Base-by-base conservation (phyloP, 306 rosid species). In the Luffa aegyptiaca region DNA sequence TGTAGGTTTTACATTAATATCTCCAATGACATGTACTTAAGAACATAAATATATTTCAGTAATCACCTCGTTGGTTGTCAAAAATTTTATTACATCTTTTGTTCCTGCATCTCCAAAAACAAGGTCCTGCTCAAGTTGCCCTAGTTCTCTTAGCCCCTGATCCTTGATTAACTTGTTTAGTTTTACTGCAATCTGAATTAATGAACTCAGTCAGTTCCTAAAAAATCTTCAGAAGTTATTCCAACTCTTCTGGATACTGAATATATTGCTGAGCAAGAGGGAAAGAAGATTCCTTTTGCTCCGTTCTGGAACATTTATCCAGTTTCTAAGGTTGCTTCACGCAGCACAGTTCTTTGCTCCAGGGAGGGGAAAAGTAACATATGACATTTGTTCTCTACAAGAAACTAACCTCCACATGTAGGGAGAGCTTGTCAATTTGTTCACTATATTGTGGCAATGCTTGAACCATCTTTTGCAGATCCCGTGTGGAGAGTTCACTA, bases 381-480 rank as follows among this genome's bases (percentile, higher is more conserved):
- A 36, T 48, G 18, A 35, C 45, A 74, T 74, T 74, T 51, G 5
- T 48, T 18, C 10, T 74, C 44, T 1, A 53, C 20, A 53, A 78
- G 82, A 69, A 79, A 84, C 98, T 72, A 84, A 95, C 99, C 96
- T 95, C 97, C 69, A 95, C 91, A 75, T 95, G 99, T 80, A 95
- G 93, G 73, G 99, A 93, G 84, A 95, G 99, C 84, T 91, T 95
- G 85, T 90, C 97, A 48, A 93, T 88, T 84, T 95, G 99, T 87
- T 95, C 99, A 76, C 97, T 95, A 86, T 95, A 93, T 83, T 95
- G 97, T 49, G 97, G 99, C 90, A 95, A 91, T 79, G 99, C 99
- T 90, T 91, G 97, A 85, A 93, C 99, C 93, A 91, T 95, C 90
- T 86, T 90, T 80, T 95, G 99, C 84, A 95, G 80, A 83, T 95